Evolutionary conservation across 257 asterid species (phyloP), one percentile per base, ranked within the genome.

Genomic region (Craterostigma plantagineum): DNA sequence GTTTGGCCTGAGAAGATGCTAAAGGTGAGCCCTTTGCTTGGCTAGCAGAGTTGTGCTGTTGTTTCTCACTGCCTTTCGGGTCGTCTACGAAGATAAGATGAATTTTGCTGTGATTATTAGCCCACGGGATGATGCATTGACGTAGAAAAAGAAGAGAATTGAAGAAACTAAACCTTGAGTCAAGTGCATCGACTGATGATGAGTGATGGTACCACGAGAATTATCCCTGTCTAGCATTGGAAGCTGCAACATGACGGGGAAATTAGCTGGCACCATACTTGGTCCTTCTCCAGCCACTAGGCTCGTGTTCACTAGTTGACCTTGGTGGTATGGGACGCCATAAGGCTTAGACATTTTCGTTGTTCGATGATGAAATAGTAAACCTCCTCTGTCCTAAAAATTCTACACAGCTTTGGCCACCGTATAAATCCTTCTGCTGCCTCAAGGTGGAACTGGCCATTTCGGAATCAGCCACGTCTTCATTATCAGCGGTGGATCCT

Each of bases 401-500:
- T 52, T 79, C 93, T 35, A 45, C 66, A 50, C 68, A 70, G 65
- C 66, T 75, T 62, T 72, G 70, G n/a, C n/a, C n/a, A n/a, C n/a
- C n/a, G n/a, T n/a, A n/a, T n/a, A n/a, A n/a, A n/a, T n/a, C n/a
- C n/a, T n/a, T n/a, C 38, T 61, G 75, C 46, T 33, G 58, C 63
- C 66, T 73, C 14, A 91, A 75, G 12, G 82, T 71, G 18, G 93
- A 71, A 45, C 82, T 85, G 50, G 72, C 95, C 15, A 70, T 77
- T 62, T 83, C 99, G 18, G 99, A 90, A 66, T 90, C 99, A 17
- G 91, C 94, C 2, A 83, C 94, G 42, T 84, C 99, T 65, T 90
- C 99, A 60, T 83, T 83, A 38, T 90, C 99, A 9, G 92, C 99
- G 36, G 99, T 73, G 23, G 94, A 83, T 33, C 86, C 95, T 52